These are phyloP conservation scores for Mallotus repandus DNA, from an alignment of 441 rosid species.

Conservation along the genomic window DNA sequence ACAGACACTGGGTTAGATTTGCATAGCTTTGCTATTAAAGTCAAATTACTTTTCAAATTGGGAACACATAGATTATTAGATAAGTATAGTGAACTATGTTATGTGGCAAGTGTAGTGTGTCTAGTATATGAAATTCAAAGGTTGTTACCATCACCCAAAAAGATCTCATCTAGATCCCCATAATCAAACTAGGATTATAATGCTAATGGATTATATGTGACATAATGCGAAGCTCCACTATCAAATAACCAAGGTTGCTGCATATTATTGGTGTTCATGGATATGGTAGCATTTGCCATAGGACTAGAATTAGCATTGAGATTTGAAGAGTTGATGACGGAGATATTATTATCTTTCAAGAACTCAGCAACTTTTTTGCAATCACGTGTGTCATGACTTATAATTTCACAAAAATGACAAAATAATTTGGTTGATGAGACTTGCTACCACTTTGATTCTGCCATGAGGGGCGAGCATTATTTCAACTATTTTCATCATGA, in stretches of 20 bases:
- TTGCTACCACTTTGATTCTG: not conserved
- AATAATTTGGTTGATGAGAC: not conserved
- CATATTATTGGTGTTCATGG: not conserved
- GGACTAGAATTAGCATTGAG: not conserved
- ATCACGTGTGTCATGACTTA: too few species aligned
- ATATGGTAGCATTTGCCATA: not conserved
- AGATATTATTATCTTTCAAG: not conserved
- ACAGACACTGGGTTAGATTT: not conserved
- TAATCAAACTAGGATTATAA: not conserved
- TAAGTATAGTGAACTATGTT: too few species aligned
- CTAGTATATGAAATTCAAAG: not conserved
- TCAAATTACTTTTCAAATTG: too few species aligned
- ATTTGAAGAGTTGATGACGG: not conserved
- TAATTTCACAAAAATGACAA: not conserved
- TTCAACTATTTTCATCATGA: not conserved
- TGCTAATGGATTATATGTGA: not conserved
- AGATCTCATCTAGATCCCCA: not conserved
- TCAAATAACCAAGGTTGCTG: constrained; percentile 6
- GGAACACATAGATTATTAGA: too few species aligned
- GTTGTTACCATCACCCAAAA: not conserved
- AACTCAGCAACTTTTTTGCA: not conserved
- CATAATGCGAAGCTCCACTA: not conserved
- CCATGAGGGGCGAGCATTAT: not conserved
- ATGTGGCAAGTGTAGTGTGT: too few species aligned
- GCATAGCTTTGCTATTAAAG: too few species aligned